These are phyloP conservation scores for Cladosporium sp. DNA, from an alignment of 2,329 filamentous ascomycete species.

Conservation along the genomic window DNA sequence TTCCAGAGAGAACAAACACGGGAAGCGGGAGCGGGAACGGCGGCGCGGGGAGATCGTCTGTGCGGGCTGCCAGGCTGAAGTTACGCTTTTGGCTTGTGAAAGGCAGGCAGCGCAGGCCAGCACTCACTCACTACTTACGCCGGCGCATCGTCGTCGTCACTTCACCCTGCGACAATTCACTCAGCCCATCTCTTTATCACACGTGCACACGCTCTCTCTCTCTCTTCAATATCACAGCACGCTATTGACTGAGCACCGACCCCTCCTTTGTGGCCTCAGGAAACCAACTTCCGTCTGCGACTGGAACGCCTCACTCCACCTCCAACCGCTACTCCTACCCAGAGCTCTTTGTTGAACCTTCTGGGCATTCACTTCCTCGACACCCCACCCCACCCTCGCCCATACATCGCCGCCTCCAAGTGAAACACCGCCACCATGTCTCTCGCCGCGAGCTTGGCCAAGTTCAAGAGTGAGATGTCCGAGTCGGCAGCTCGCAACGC, in stretches of 20 bases:
- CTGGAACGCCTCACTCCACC: background rate
- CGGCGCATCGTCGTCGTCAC: background rate
- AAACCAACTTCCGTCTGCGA: background rate
- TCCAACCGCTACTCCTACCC: slow-evolving; percentile 21
- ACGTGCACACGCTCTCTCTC: background rate
- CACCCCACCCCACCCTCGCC: background rate
- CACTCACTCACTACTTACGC: background rate
- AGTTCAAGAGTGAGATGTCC: slow-evolving; percentile 36
- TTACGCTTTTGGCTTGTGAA: slow-evolving; percentile 11
- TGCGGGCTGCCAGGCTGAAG: background rate
- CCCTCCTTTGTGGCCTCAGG: background rate
- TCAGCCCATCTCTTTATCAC: background rate
- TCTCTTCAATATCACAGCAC: background rate
- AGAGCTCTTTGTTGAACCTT: slow-evolving; percentile 37
- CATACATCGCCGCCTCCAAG: background rate
- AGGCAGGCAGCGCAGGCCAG: background rate
- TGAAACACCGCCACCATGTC: slow-evolving; percentile 31
- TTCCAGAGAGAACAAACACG: slow-evolving; percentile 13
- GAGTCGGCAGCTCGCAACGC: slow-evolving; percentile 36
- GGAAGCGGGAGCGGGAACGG: slow-evolving; percentile 8
- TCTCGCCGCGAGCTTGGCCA: slow-evolving; percentile 33
- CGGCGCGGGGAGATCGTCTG: slow-evolving; percentile 4
- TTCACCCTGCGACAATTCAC: background rate
- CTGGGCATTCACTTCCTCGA: slow-evolving; percentile 25
- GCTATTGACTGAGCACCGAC: background rate